Evolutionary conservation across 1,284 basidiomycete species (phyloP).

Genomic region (Ustilago xerochloae): DNA sequence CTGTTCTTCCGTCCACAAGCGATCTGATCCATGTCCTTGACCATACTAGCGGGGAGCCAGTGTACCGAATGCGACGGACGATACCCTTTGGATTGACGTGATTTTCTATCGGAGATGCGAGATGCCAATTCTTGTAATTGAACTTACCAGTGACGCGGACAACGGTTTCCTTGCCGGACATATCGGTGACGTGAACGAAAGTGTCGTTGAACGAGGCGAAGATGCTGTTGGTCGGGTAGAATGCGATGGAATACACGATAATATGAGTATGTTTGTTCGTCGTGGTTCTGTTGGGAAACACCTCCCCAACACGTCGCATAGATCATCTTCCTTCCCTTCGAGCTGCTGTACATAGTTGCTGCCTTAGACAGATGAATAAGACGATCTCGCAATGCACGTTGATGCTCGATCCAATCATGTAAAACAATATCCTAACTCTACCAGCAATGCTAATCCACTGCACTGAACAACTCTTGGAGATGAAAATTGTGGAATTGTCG

Average conservation of each 20-base stretch:
- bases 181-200: conserved; percentile 99
- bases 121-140: background rate
- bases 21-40: background rate
- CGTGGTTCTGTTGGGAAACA: background rate
- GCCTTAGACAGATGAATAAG: too few relatives aligned
- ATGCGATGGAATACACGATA: background rate
- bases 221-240: conserved; percentile 51
- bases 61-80: too few relatives aligned
- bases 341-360: background rate
- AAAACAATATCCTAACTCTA: too few relatives aligned
- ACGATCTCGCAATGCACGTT: too few relatives aligned
- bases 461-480: too few relatives aligned
- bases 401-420: too few relatives aligned
- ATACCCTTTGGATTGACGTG: conserved; percentile 1
- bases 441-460: too few relatives aligned
- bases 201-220: conserved; percentile 89
- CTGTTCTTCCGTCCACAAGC: too few relatives aligned
- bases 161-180: conserved; percentile 98
- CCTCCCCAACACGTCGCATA: conserved; percentile 15
- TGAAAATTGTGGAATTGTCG: too few relatives aligned
- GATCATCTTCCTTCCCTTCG: background rate
- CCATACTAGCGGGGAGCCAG: too few relatives aligned
- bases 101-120: background rate
- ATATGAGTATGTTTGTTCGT: conserved; percentile 27
- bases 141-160: conserved; percentile 90